phyloP scores from a whole-genome alignment of 768 basidiomycete genomes.

The Sarcodon sp. region DNA sequence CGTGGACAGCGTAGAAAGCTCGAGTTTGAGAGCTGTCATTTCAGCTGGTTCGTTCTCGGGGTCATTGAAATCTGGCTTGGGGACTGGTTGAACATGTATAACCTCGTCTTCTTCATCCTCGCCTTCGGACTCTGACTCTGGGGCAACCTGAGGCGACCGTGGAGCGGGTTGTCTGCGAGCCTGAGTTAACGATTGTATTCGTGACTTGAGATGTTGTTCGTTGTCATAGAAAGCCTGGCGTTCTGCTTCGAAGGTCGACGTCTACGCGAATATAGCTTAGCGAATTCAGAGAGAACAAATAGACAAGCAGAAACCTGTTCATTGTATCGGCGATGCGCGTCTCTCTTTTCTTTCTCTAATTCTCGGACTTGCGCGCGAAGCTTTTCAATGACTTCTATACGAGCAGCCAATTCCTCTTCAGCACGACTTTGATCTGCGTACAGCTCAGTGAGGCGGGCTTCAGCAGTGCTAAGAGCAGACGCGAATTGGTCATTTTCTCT shows the following conservation, averaged over 20 bases:
- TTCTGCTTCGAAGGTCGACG: slow-evolving; percentile 83
- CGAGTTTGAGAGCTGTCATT: slow-evolving; percentile 72
- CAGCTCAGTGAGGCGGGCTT: slow-evolving; percentile 63
- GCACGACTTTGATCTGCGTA: slow-evolving; percentile 73
- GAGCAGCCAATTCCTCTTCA: slow-evolving; percentile 72
- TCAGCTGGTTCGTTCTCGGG: slow-evolving; percentile 73
- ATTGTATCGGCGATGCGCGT: slow-evolving; percentile 70
- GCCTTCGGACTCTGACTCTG: slow-evolving; percentile 21
- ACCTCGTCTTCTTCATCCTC: slow-evolving; percentile 25
- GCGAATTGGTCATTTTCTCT: slow-evolving; percentile 53
- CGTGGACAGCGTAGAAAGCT: slow-evolving; percentile 77
- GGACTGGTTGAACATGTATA: slow-evolving; percentile 18
- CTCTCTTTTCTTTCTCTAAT: slow-evolving; percentile 81
- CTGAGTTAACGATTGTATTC: slow-evolving; percentile 70
- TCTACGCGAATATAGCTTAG: slow-evolving; percentile 29
- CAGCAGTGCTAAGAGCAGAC: slow-evolving; percentile 54
- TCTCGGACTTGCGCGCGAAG: slow-evolving; percentile 71
- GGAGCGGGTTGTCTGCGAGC: slow-evolving; percentile 38
- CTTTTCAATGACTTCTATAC: slow-evolving; percentile 76
- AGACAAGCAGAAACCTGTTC: slow-evolving; percentile 53
- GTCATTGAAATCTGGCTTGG: slow-evolving; percentile 41
- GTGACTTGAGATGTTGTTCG: slow-evolving; percentile 86
- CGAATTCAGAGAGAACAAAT: slow-evolving; percentile 1
- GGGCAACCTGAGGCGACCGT: slow-evolving; percentile 14
- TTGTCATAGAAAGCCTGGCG: slow-evolving; percentile 89